Conservation (phyloP, 2,329 filamentous ascomycete genomes). For the Raffaelea arxii region DNA sequence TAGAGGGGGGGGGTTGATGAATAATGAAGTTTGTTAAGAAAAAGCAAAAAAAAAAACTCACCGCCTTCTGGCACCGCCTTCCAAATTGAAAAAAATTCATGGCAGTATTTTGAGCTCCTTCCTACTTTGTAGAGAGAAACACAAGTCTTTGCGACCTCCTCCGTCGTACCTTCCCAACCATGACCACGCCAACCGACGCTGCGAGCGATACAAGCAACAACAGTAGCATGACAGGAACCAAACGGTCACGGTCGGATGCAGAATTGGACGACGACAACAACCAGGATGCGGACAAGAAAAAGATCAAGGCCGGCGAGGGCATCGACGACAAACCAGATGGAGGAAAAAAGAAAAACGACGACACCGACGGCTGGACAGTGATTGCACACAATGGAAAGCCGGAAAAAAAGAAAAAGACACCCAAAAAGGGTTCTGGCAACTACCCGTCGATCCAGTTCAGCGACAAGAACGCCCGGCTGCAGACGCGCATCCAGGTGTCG, state of each 20-base stretch:
- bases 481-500: slow-evolving; percentile 51
- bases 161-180: no score
- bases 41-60: no score
- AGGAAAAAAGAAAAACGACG: no score
- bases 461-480: slow-evolving; percentile 45
- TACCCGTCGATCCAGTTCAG: slow-evolving; percentile 53
- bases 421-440: slow-evolving; percentile 41
- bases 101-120: no score
- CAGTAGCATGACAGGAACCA: background rate
- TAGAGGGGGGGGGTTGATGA: no score
- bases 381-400: slow-evolving; percentile 28
- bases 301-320: background rate
- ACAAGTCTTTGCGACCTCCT: no score
- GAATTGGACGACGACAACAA: slow-evolving; percentile 3
- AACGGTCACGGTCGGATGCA: background rate
- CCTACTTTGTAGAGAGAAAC: no score
- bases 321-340: no score
- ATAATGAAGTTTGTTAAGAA: no score
- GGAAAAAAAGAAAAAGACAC: slow-evolving; percentile 51
- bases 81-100: no score
- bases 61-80: no score
- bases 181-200: background rate
- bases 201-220: no score
- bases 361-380: slow-evolving; percentile 28
- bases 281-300: background rate